These are phyloP conservation scores for Alternaria arbusti DNA, from an alignment of 2,329 filamentous ascomycete genomes.

Conservation along the genomic window DNA sequence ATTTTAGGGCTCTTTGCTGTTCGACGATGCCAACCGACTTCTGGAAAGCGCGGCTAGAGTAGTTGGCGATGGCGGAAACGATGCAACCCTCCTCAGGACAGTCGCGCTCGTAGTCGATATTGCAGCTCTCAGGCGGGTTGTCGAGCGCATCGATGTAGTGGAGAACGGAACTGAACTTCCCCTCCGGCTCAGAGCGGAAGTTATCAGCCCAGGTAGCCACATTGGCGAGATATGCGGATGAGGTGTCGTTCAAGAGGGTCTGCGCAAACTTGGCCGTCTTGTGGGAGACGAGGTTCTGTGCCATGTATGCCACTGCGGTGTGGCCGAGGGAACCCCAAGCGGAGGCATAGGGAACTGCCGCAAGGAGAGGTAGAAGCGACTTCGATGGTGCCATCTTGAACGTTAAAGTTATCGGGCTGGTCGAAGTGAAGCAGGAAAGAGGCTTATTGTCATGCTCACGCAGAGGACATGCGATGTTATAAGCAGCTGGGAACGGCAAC, in stretches of 20 bases:
- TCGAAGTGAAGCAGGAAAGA: neutral
- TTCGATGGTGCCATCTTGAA: slow-evolving; percentile 31
- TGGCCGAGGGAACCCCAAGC: slow-evolving; percentile 64
- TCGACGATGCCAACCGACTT: slow-evolving; percentile 38
- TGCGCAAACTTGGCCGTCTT: slow-evolving; percentile 54
- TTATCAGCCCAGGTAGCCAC: slow-evolving; percentile 61
- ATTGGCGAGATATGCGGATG: slow-evolving; percentile 56
- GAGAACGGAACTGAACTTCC: slow-evolving; percentile 54
- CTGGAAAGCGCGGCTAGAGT: slow-evolving; percentile 49
- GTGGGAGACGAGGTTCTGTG: slow-evolving; percentile 55
- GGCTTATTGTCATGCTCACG: neutral
- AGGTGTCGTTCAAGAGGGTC: slow-evolving; percentile 52
- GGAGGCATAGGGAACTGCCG: slow-evolving; percentile 27
- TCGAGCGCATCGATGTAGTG: slow-evolving; percentile 62
- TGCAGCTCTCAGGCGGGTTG: slow-evolving; percentile 55
- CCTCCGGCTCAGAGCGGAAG: slow-evolving; percentile 57
- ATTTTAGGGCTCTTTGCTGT: slow-evolving; percentile 55
- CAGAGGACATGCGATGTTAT: neutral
- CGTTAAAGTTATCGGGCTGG: neutral
- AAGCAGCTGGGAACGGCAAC: slow-evolving; percentile 4
- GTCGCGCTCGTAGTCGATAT: slow-evolving; percentile 59
- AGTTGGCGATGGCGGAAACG: slow-evolving; percentile 61
- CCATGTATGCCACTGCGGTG: slow-evolving; percentile 62
- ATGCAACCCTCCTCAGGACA: slow-evolving; percentile 59
- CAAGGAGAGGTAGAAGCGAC: slow-evolving; percentile 31